A percentile compares a stretch with the other conserved stretches of the same genome.
These are phyloP conservation scores for Daldinia sp. DNA, from an alignment of 2,329 filamentous ascomycete species.

Conservation along the genomic window DNA sequence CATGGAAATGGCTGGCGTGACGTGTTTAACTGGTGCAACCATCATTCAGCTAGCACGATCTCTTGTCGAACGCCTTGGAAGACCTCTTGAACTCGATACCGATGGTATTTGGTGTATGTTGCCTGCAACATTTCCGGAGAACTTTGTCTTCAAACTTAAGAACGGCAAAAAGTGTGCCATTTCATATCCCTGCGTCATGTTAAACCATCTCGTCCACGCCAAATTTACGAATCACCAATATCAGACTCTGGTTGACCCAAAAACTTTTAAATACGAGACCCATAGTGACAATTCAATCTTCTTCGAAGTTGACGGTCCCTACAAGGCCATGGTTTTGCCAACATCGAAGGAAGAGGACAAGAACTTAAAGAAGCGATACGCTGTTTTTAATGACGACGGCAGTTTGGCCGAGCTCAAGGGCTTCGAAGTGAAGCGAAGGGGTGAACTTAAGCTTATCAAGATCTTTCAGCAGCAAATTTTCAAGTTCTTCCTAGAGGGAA, in stretches of 20 bases:
- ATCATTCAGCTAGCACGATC: constrained; percentile 98
- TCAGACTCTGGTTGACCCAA: constrained; percentile 84
- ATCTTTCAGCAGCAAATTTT: constrained; percentile 99
- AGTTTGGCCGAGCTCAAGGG: constrained; percentile 95
- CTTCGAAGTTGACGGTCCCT: constrained; percentile 98
- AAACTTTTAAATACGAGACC: constrained; percentile 90
- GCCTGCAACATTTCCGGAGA: constrained; percentile 94
- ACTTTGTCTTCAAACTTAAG: constrained; percentile 93
- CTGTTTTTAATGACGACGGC: constrained; percentile 98
- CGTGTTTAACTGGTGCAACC: constrained; percentile 92
- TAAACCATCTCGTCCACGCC: constrained; percentile 95
- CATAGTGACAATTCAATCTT: constrained; percentile 99
- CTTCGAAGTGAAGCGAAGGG: constrained; percentile 96
- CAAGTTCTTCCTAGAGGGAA: constrained; percentile 97
- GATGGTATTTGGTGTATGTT: constrained; percentile 99
- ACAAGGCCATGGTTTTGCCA: constrained; percentile 95
- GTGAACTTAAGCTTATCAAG: constrained; percentile 98
- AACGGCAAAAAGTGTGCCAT: constrained; percentile 97
- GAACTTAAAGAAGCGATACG: constrained; percentile 99
- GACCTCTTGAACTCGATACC: constrained; percentile 93
- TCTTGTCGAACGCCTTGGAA: constrained; percentile 91
- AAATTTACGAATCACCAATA: constrained; percentile 98
- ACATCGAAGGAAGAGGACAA: constrained; percentile 99
- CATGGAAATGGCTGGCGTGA: constrained; percentile 99
- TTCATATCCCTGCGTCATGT: constrained; percentile 98